These are phyloP conservation scores for Penicillium argentinense DNA, from an alignment of 495 filamentous ascomycete species.

Conservation along the genomic window DNA sequence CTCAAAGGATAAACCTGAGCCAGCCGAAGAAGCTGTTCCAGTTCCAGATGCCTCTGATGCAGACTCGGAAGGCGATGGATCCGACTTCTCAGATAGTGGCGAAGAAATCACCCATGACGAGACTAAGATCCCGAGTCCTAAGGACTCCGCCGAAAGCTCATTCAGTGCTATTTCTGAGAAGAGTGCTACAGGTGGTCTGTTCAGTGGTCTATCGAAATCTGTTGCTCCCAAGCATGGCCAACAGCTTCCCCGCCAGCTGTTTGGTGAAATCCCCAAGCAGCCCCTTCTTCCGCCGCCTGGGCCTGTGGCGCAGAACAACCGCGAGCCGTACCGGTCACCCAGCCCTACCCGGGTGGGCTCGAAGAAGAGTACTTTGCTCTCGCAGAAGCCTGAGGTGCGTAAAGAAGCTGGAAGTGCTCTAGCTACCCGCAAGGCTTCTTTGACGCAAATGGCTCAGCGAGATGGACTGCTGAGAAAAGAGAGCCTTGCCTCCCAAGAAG, in stretches of 20 bases:
- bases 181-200: slow-evolving; percentile 41
- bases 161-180: slow-evolving; percentile 51
- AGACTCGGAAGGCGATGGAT: slow-evolving; percentile 32
- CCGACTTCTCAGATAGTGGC: slow-evolving; percentile 39
- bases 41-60: slow-evolving; percentile 30
- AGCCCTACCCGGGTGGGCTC: slow-evolving; percentile 66
- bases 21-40: slow-evolving; percentile 24
- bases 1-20: slow-evolving; percentile 26
- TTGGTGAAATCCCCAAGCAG: slow-evolving; percentile 64
- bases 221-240: slow-evolving; percentile 15
- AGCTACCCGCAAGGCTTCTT: slow-evolving; percentile 39
- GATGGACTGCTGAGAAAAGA: slow-evolving; percentile 27
- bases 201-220: slow-evolving; percentile 35
- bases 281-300: slow-evolving; percentile 59
- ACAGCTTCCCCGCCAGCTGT: slow-evolving; percentile 44
- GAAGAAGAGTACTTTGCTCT: slow-evolving; percentile 42
- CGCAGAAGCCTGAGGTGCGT: slow-evolving; percentile 44
- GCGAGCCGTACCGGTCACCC: slow-evolving; percentile 70
- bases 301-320: slow-evolving; percentile 25
- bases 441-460: slow-evolving; percentile 36
- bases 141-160: slow-evolving; percentile 64
- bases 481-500: slow-evolving; percentile 28
- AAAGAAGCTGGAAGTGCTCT: slow-evolving; percentile 50
- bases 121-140: slow-evolving; percentile 45
- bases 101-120: slow-evolving; percentile 59